Percentiles rank a stretch among this genome's conserved stretches.
These are phyloP conservation scores for Mariannaea elegans DNA, from an alignment of 2,329 filamentous ascomycete species.

Conservation along the genomic window DNA sequence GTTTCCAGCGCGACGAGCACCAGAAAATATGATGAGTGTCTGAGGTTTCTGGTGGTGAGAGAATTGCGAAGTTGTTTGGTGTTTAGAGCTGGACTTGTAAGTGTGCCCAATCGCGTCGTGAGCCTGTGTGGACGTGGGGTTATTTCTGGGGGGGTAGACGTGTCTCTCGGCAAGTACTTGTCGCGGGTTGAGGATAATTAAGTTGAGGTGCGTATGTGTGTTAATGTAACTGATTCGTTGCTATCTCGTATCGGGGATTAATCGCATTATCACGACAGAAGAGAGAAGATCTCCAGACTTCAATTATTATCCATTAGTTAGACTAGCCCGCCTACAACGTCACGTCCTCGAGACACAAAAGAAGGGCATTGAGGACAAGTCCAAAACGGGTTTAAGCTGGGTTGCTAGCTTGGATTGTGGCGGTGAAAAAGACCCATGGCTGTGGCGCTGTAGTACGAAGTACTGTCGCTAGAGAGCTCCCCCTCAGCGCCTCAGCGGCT, in stretches of 20 bases:
- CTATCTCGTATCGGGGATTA: too few species aligned
- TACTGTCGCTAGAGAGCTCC: too few species aligned
- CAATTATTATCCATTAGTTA: too few species aligned
- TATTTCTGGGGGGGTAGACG: slow-evolving; percentile 12
- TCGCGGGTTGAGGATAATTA: not conserved
- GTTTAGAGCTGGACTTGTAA: slow-evolving; percentile 34
- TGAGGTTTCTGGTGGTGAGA: not conserved
- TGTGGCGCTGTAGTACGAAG: slow-evolving; percentile 1
- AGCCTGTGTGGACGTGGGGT: slow-evolving; percentile 36
- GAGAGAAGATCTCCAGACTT: too few species aligned
- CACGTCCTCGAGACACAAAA: not conserved
- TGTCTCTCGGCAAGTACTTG: not conserved
- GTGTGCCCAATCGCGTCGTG: slow-evolving; percentile 38
- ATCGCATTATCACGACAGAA: too few species aligned
- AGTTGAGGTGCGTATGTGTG: too few species aligned
- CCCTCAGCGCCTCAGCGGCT: too few species aligned
- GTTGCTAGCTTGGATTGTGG: slow-evolving; percentile 6
- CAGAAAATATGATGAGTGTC: not conserved
- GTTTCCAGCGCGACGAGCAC: not conserved
- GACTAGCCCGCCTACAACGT: not conserved
- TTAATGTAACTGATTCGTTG: too few species aligned
- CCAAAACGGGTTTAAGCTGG: slow-evolving; percentile 10
- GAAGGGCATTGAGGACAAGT: not conserved
- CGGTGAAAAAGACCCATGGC: slow-evolving; percentile 7
- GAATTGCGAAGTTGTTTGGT: slow-evolving; percentile 14